Conservation (phyloP, 2,329 filamentous ascomycete genomes). For the Epichloe sibirici region DNA sequence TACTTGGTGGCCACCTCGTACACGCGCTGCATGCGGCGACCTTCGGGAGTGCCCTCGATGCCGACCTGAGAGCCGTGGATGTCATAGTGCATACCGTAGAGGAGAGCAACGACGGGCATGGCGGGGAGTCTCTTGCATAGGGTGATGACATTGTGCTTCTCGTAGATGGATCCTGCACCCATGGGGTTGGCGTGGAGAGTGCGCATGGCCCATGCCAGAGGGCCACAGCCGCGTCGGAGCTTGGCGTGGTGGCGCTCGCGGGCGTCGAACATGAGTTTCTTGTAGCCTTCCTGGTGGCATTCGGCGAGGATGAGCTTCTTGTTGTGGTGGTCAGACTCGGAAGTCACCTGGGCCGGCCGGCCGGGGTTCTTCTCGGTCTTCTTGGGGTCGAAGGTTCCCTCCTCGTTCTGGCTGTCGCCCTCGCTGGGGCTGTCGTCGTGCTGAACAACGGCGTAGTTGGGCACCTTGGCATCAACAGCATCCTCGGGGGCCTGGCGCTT, state of each 20-base stretch:
- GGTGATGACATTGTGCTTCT: slow-evolving; percentile 56
- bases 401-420: slow-evolving; percentile 15
- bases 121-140: slow-evolving; percentile 56
- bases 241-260: slow-evolving; percentile 48
- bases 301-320: slow-evolving; percentile 37
- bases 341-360: slow-evolving; percentile 5
- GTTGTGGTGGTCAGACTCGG: slow-evolving; percentile 27
- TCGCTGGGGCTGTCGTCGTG: slow-evolving; percentile 35
- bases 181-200: slow-evolving; percentile 62
- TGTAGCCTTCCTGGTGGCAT: slow-evolving; percentile 40
- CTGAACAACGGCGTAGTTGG: slow-evolving; percentile 69
- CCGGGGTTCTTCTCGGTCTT: slow-evolving; percentile 2
- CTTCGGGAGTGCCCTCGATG: slow-evolving; percentile 12
- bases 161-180: slow-evolving; percentile 61
- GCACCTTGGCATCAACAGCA: slow-evolving; percentile 45
- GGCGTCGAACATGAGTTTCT: slow-evolving; percentile 45
- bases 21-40: slow-evolving; percentile 32
- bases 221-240: slow-evolving; percentile 49
- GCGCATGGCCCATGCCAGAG: slow-evolving; percentile 76
- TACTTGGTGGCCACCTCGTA: slow-evolving; percentile 55
- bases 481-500: slow-evolving; percentile 42
- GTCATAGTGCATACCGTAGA: slow-evolving; percentile 73
- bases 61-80: slow-evolving; percentile 42
- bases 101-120: slow-evolving; percentile 44
- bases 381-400: slow-evolving; percentile 13